Evolutionary conservation across 1,284 basidiomycete species (phyloP), one percentile per base, ranked within the genome.

Genomic region (Fomitopsis pinicola): DNA sequence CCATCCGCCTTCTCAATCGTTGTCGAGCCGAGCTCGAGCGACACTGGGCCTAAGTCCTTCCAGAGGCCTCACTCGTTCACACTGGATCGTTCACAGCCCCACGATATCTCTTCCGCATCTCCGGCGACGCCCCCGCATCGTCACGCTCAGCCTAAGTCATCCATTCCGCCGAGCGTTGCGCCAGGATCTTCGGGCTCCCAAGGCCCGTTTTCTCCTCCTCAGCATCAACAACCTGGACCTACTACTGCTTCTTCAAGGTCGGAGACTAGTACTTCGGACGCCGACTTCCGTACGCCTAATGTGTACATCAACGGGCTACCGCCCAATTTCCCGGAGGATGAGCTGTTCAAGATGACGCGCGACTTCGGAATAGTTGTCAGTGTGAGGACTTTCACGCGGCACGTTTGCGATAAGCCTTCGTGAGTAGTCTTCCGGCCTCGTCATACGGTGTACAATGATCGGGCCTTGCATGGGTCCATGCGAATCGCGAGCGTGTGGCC

Each of bases 301-400:
- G 79, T 82, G 19, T 82, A 82, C 66, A 80, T 82, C 68, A 82
- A 81, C 60, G 79, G 79, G 26, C 74, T 82, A 26, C 80, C 80
- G 36, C 78, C 79, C 40, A 78, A 79, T 64, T 81, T 78, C 65
- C 77, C 79, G 0, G 79, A 80, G 58, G 78, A 80, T 38, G 73
- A 79, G 50, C 69, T 82, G 56, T 74, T 75, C 55, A 73, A 72
- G 35, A 76, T 77, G 71, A 76, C 74, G 28, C 67, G 69, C 42
- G 73, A 74, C 38, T 80, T 78, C 59, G 78, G 78, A 5, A 67
- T 69, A 15, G 76, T 80, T 19, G 57, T 77, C 53, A 79, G 77
- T 64, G 77, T 78, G 52, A 69, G 78, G 48, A 79, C 78, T 28
- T 80, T 80, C 68, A 79, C 78, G 52, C 72, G 78, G 22, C 76